Evolutionary conservation across 257 asterid species (phyloP).

Genomic region (Solanum acaule): DNA sequence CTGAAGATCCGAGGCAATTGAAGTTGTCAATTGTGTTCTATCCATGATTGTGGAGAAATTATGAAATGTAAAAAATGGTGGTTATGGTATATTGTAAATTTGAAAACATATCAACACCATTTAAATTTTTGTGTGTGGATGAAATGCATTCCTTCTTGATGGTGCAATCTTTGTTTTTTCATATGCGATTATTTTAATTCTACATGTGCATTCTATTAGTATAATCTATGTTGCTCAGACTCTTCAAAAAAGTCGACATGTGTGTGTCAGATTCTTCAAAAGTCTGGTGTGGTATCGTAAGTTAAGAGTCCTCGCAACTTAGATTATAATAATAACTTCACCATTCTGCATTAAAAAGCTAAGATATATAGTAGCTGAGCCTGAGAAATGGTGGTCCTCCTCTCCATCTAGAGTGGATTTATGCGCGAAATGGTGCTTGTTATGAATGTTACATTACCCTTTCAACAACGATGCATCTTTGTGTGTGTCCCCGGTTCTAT

Average conservation of each 20-base stretch:
- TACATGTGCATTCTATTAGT: not conserved
- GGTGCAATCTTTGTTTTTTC: not conserved
- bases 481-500: not conserved
- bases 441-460: not conserved
- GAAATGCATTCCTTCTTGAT: not conserved
- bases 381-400: not conserved
- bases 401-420: not conserved
- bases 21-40: not conserved
- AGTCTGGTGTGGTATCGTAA: not conserved
- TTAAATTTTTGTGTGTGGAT: not conserved
- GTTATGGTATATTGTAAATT: not conserved
- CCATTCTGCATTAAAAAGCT: not conserved
- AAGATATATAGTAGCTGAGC: not conserved
- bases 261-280: not conserved
- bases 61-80: not conserved
- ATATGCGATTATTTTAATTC: not conserved
- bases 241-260: not conserved
- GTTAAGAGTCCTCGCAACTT: not conserved
- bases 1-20: not conserved
- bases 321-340: not conserved
- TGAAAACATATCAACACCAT: not conserved
- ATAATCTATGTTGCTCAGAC: not conserved
- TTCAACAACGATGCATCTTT: not conserved
- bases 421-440: not conserved
- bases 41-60: not conserved